phyloP scores from a whole-genome alignment of 257 asterid species.

The Solanum chmielewskii region DNA sequence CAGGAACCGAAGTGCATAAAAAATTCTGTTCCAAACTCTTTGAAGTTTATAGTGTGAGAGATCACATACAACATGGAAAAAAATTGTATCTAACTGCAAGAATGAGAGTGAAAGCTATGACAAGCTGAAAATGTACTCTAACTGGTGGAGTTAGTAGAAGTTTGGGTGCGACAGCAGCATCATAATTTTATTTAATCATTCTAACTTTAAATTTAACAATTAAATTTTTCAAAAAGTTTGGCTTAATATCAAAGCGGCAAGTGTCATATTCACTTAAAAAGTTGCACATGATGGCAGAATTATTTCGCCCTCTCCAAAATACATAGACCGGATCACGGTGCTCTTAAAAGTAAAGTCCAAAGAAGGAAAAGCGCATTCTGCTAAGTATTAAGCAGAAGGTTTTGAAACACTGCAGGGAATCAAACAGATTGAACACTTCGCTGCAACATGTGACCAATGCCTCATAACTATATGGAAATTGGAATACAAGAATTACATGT shows the following conservation, averaged over 20 bases:
- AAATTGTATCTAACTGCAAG: background rate
- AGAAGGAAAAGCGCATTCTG: background rate
- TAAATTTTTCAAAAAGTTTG: background rate
- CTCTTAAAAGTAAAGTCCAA: background rate
- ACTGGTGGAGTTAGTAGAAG: background rate
- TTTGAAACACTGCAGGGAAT: background rate
- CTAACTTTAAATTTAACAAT: background rate
- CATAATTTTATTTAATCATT: background rate
- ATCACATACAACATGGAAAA: background rate
- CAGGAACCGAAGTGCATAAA: background rate
- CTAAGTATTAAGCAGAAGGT: background rate
- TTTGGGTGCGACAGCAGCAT: background rate
- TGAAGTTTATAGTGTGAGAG: background rate
- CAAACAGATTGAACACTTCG: background rate
- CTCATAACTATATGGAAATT: background rate
- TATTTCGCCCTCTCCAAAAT: background rate
- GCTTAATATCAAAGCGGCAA: background rate
- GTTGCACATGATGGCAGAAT: background rate
- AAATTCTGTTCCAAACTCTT: background rate
- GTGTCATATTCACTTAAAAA: background rate
- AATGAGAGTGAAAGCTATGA: background rate
- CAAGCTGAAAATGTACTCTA: background rate
- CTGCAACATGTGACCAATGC: background rate
- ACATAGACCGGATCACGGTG: background rate
- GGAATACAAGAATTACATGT: background rate